Evolutionary conservation across 805 yeast species (phyloP).

Genomic region (Saturnispora bothae): DNA sequence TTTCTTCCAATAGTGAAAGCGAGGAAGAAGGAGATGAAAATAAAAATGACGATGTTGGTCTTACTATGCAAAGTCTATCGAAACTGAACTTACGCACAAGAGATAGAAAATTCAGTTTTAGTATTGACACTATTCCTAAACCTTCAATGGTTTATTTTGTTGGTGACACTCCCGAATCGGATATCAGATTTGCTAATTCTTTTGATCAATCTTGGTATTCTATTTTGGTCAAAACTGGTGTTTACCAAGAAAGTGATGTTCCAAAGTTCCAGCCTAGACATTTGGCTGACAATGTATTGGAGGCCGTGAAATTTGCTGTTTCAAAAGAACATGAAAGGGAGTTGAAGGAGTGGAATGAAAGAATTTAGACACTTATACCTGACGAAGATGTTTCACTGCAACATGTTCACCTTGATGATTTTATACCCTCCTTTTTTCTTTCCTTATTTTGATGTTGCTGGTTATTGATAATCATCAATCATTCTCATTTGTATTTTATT

Average conservation of each 20-base stretch:
- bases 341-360: slow-evolving; percentile 59
- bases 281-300: slow-evolving; percentile 62
- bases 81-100: slow-evolving; percentile 22
- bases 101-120: not conserved
- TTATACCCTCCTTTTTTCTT: not conserved
- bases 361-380: slow-evolving; percentile 14
- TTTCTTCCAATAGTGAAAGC: slow-evolving; percentile 4
- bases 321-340: slow-evolving; percentile 71
- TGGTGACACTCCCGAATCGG: slow-evolving; percentile 86
- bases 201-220: slow-evolving; percentile 82
- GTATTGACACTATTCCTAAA: slow-evolving; percentile 51
- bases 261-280: slow-evolving; percentile 77
- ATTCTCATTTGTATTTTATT: no score
- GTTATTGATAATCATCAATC: no score
- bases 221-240: slow-evolving; percentile 79
- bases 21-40: slow-evolving; percentile 15
- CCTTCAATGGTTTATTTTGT: slow-evolving; percentile 82
- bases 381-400: slow-evolving; percentile 11
- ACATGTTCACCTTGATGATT: no score
- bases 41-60: slow-evolving; percentile 32
- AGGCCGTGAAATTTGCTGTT: slow-evolving; percentile 74
- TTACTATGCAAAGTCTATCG: slow-evolving; percentile 36
- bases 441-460: not conserved
- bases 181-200: slow-evolving; percentile 77
- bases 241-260: slow-evolving; percentile 66